Base-by-base conservation (phyloP, 768 basidiomycete species). In the Daedaleopsis nitida region DNA sequence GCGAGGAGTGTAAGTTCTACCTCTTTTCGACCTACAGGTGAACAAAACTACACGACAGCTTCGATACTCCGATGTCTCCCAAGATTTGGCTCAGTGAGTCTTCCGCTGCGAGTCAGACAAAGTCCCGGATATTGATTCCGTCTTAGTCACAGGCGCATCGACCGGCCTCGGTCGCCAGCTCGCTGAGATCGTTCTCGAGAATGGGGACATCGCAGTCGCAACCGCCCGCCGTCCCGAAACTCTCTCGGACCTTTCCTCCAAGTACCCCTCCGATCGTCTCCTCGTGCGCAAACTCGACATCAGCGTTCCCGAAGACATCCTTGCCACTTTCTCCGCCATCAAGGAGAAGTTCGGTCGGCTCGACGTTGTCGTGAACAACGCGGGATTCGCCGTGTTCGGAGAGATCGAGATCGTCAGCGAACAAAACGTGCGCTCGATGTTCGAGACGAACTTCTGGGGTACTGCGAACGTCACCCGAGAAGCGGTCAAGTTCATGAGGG, bases 371-470 rank as follows among this genome's bases (percentile, higher is more conserved):
- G 68, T 71, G 54, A 76, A 74, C 65, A 77, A 77, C 16, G 76
- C 75, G 0, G 75, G 64, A 9, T 68, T 65, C 35, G 67, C 51
- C 1, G n/a, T 67, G 32, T 55, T 59, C 17, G 60, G 66, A 8
- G 71, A 76, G 44, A 66, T 73, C 12, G 75, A 75, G 52, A 52
- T 52, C 11, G 65, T 65, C 12, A 65, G 55, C 10, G 70, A 74
- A 17, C 68, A 66, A 39, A 66, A 68, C 10, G 74, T 69, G 0
- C 70, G 73, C 3, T 24, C 49, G 50, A 63, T 71, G 52, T 71
- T 76, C 38, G 73, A 74, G 9, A 69, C 71, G 1, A 73, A 75
- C 65, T 75, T 75, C 54, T 76, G 75, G 74, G 74, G 66, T 23
- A 71, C 24, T 55, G 66, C 42, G 64, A 52, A 60, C 17, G 65